Evolutionary conservation across 305 asterid genomes (phyloP), one percentile per base, ranked within the genome.

Genomic region (Withania somnifera): DNA sequence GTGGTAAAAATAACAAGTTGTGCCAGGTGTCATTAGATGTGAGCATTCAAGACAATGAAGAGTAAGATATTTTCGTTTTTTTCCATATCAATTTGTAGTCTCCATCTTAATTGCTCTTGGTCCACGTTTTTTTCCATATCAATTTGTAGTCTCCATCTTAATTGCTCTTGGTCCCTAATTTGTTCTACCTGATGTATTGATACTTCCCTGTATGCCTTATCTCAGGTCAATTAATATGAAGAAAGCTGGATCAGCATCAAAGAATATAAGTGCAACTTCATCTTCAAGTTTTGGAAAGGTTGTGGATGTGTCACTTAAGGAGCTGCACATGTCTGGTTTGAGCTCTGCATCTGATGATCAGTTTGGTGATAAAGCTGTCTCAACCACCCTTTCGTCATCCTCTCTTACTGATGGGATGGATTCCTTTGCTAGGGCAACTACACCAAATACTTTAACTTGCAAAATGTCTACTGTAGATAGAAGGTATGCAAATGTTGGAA

Each of bases 391-490:
- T 87, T 87, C 94, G 20, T 89, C 94, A 53, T 86, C 94, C 51
- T 88, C 97, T 69, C 87, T 87, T 78, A 88, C 90, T 67, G 90
- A 93, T 76, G 91, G 89, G 80, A 81, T 87, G 83, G 91, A 88
- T 50, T 84, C 88, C 85, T 81, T 73, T 87, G 84, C 87, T 50
- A 88, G 84, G 64, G 85, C 84, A 81, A 87, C 92, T 81, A 91
- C 92, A 66, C 92, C 88, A 63, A 86, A 85, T 86, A 90, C 90
- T 58, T 84, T 91, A 82, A 66, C 86, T 42, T 86, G 92, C 87
- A 88, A 89, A 85, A 60, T 87, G 52, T 84, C 94, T 79, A 82
- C 84, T 63, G 76, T 88, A 75, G 93, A 88, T 60, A 91, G 87
- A 56, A 66, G 63, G 83, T 83, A 83, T 83, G 96, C 86, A 75